Conservation (phyloP, 2,329 filamentous ascomycete genomes). For the Aspergillus alliaceus region DNA sequence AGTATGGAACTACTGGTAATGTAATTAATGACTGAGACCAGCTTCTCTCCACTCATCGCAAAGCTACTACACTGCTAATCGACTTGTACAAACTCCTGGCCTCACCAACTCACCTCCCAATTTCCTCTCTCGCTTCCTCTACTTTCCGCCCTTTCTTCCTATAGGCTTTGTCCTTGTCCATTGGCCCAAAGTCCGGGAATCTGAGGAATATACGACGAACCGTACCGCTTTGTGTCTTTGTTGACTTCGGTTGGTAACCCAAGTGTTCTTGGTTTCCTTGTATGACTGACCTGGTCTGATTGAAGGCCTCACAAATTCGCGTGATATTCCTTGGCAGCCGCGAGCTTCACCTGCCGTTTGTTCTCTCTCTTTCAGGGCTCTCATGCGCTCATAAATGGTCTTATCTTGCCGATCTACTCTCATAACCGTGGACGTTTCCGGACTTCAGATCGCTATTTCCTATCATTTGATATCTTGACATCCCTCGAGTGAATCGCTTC, state of each 20-base stretch:
- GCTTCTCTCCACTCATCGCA: not conserved
- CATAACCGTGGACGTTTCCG: not conserved
- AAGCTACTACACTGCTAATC: not conserved
- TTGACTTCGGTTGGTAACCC: not conserved
- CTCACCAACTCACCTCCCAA: not conserved
- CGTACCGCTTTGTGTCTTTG: not conserved
- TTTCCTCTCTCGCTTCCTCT: not conserved
- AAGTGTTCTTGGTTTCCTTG: not conserved
- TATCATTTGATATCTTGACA: not conserved
- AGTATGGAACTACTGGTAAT: not conserved
- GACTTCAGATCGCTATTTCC: not conserved
- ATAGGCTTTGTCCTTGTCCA: not conserved
- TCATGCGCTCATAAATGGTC: not conserved
- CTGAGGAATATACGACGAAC: not conserved
- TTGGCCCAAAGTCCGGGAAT: not conserved
- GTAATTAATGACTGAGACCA: not conserved
- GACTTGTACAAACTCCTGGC: too few species aligned
- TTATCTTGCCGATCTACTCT: not conserved
- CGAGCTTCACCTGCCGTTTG: not conserved
- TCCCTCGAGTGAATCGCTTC: not conserved
- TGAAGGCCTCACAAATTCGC: not conserved
- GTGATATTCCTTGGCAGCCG: too few species aligned
- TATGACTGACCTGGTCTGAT: not conserved
- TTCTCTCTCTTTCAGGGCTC: not conserved
- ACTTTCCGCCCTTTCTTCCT: not conserved